These are phyloP conservation scores for Tolypocladium cylindrosporum DNA, from an alignment of 2,329 filamentous ascomycete species.

Conservation along the genomic window DNA sequence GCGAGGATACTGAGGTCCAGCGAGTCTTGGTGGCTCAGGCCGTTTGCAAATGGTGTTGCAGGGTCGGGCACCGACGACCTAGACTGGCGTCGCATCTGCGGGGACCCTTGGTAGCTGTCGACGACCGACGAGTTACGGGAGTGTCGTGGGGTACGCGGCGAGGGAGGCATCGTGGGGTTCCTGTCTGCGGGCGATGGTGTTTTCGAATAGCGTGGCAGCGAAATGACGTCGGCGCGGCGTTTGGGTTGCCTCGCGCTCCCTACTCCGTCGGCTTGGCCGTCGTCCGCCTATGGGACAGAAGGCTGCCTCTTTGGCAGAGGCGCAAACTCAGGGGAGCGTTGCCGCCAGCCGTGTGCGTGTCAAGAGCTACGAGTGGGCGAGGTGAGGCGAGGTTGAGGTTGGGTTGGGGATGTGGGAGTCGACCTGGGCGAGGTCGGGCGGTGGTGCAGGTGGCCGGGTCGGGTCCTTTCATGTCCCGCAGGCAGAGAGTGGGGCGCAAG, in stretches of 20 bases:
- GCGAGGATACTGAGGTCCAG: conserved; percentile 36
- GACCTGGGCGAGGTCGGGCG: not conserved
- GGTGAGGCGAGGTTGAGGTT: not conserved
- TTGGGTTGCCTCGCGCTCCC: not conserved
- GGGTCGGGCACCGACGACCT: conserved; percentile 42
- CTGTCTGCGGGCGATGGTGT: not conserved
- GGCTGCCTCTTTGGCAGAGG: not conserved
- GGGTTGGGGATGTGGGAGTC: not conserved
- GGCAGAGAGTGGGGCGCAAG: not conserved
- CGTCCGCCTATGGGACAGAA: not conserved
- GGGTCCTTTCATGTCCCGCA: not conserved
- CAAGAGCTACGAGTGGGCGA: not conserved
- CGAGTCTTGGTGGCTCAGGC: conserved; percentile 37
- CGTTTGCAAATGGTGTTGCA: conserved; percentile 36
- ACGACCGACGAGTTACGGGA: conserved; percentile 48
- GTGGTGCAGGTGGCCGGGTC: not conserved
- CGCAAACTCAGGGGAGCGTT: not conserved
- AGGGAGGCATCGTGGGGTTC: conserved; percentile 21
- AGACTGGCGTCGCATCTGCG: conserved; percentile 36
- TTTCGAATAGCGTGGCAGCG: not conserved
- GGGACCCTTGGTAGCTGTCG: conserved; percentile 37
- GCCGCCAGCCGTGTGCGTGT: not conserved
- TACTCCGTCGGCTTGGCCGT: not conserved
- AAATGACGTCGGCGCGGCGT: not conserved
- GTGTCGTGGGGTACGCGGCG: conserved; percentile 47